phyloP scores from a whole-genome alignment of 2,329 filamentous ascomycete genomes.

The Daldinia eschscholtzii region DNA sequence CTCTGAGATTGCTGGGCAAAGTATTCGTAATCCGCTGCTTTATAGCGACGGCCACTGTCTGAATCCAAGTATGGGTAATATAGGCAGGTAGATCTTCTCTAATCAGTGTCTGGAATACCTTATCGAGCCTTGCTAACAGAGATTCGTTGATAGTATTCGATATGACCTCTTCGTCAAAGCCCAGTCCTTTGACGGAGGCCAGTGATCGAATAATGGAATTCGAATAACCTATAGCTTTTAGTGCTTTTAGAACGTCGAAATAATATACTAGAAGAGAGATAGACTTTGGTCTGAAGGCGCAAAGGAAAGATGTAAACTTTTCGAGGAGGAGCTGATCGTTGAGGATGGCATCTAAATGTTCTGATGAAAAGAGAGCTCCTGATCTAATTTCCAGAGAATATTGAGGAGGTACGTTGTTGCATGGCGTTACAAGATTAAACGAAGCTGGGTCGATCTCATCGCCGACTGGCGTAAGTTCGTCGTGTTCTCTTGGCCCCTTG shows the following conservation, averaged over 20 bases:
- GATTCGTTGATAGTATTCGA: constrained; percentile 67
- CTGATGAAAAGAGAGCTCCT: constrained; percentile 73
- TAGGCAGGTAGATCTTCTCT: constrained; percentile 79
- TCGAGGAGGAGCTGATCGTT: constrained; percentile 71
- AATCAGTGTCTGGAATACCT: constrained; percentile 74
- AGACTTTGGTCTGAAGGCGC: constrained; percentile 69
- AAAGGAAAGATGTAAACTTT: constrained; percentile 76
- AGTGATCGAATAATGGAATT: constrained; percentile 74
- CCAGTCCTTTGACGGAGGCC: constrained; percentile 65
- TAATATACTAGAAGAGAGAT: constrained; percentile 78
- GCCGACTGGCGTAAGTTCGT: constrained; percentile 54
- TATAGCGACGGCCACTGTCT: constrained; percentile 77
- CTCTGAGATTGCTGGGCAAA: constrained; percentile 71
- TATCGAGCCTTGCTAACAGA: constrained; percentile 72
- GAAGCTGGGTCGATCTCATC: constrained; percentile 52
- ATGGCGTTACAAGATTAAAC: constrained; percentile 61
- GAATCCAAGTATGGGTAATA: constrained; percentile 76
- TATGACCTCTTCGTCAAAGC: constrained; percentile 66
- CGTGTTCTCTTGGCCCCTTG: constrained; percentile 44
- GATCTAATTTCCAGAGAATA: constrained; percentile 74
- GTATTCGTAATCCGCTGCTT: constrained; percentile 76
- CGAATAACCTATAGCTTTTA: constrained; percentile 77
- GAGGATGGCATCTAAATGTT: constrained; percentile 76
- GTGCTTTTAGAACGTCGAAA: constrained; percentile 76
- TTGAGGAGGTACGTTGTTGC: constrained; percentile 50